Conservation (phyloP, 495 filamentous ascomycete species). For the Choiromyces venosus region DNA sequence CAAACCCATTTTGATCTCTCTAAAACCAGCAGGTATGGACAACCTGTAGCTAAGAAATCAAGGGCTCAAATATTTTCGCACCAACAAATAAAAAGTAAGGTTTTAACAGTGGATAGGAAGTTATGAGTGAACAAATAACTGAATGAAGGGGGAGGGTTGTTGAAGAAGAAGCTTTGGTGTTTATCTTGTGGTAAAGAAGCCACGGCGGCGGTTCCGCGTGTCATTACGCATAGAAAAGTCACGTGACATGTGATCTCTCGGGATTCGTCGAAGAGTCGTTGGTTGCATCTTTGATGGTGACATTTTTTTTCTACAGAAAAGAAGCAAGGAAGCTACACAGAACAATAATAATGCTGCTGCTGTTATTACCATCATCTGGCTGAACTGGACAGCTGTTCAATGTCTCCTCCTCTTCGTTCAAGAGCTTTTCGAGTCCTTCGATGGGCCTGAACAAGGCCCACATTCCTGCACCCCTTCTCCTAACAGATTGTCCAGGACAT, state of each 20-base stretch:
- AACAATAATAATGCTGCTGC: not conserved
- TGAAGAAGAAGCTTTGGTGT: not conserved
- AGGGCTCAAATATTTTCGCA: not conserved
- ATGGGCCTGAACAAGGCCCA: constrained; percentile 19
- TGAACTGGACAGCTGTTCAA: not conserved
- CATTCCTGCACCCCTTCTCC: constrained; percentile 33
- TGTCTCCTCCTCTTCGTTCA: not conserved
- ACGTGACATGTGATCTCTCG: constrained; percentile 22
- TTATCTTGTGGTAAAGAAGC: constrained; percentile 23
- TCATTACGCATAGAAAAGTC: constrained; percentile 32
- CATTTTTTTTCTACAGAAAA: not conserved
- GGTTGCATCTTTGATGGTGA: not conserved
- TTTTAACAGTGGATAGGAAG: not conserved
- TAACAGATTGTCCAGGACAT: constrained; percentile 26
- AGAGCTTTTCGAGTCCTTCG: constrained; percentile 14
- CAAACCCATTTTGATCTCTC: constrained; percentile 59
- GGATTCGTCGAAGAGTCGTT: constrained; percentile 1
- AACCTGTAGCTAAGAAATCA: constrained; percentile 13
- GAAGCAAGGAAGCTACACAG: not conserved
- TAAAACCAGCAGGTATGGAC: constrained; percentile 8
- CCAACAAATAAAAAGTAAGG: not conserved
- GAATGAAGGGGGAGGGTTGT: not conserved
- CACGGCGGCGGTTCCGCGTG: constrained; percentile 36
- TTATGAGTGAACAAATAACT: not conserved
- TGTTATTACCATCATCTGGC: not conserved